A percentile compares a stretch with the other conserved stretches of the same genome.
These are phyloP conservation scores for Magnolia officinalis DNA, from an alignment of 164 flowering plant species.

Conservation along the genomic window DNA sequence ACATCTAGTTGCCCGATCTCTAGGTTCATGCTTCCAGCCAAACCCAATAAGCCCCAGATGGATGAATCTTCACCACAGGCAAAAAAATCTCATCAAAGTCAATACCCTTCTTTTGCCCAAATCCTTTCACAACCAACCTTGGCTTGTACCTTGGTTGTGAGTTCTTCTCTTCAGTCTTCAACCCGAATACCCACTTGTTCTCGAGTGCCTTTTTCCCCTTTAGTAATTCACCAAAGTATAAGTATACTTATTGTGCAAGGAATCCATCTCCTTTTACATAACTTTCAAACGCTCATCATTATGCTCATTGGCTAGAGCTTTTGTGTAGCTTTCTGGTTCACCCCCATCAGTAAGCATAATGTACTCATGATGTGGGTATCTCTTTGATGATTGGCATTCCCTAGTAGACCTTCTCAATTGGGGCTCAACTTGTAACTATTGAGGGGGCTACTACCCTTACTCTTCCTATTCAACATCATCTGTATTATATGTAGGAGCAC, in stretches of 20 bases:
- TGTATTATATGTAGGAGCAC: neutral
- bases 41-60: neutral
- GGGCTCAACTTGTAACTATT: too few species aligned
- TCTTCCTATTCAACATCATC: neutral
- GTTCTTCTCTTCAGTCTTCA: conserved; percentile 2
- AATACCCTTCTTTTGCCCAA: conserved; percentile 3
- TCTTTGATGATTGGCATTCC: too few species aligned
- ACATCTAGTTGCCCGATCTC: neutral
- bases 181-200: conserved; percentile 3
- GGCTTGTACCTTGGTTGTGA: conserved; percentile 9
- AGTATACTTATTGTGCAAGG: neutral
- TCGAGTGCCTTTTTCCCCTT: conserved; percentile 2
- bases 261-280: conserved; percentile 1
- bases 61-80: conserved; percentile 1
- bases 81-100: conserved; percentile 6
- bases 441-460: too few species aligned
- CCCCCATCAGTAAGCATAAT: neutral
- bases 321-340: neutral
- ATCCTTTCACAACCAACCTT: conserved; percentile 8
- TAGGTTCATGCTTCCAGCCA: conserved; percentile 2
- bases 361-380: too few species aligned
- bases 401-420: too few species aligned
- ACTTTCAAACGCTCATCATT: neutral
- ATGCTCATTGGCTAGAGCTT: neutral
- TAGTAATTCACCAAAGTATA: neutral